Base-by-base conservation (phyloP, 2,329 filamentous ascomycete genomes). In the Fusarium brevicatenulatum region DNA sequence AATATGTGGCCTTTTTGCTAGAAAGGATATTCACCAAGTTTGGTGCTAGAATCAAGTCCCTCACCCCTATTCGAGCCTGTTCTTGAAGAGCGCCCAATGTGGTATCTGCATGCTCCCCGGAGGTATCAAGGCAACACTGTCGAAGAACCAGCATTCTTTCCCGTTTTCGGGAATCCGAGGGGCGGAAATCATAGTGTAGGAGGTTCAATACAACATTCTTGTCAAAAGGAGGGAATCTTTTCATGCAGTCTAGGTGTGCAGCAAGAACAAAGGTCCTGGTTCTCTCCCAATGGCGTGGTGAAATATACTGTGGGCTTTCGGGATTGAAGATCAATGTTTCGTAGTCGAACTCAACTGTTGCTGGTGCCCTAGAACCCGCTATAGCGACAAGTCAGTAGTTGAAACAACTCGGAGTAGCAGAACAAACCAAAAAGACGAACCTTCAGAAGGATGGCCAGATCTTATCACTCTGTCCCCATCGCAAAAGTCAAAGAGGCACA, bases 401-500 rank as follows among this genome's bases (percentile, higher is more conserved):
- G 12, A 32, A 15, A n/a, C 3, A 23, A 11, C 28, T 28, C 15
- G 4, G 8, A 8, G 16, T 9, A n/a, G 9, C 11, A 63, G 19
- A 28, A 8, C 6, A 12, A 4, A 25, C 11, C 7, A 9, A 32
- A 34, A 37, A 42, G 23, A 52, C 39, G 36, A 43, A 56, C 50
- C 3, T 25, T 52, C 65, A 21, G 58, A 47, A n/a, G n/a, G 16
- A 21, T 58, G 44, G 19, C 19, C n/a, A 43, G 40, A 39, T 19
- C 47, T 46, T n/a, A 61, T 32, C 13, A 49, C 28, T 34, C 23
- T 11, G 16, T 70, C 67, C 13, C 54, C 66, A 46, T 59, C 47
- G 7, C 25, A 15, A n/a, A 66, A 54, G 7, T 55, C 59, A 37
- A 70, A 70, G n/a, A 70, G 66, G 11, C 60, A 70, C n/a, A 66